Percentiles rank a stretch among this genome's conserved stretches.
These are phyloP conservation scores for Picochlorum sp. DNA, from an alignment of 139 green algal species.

Conservation along the genomic window DNA sequence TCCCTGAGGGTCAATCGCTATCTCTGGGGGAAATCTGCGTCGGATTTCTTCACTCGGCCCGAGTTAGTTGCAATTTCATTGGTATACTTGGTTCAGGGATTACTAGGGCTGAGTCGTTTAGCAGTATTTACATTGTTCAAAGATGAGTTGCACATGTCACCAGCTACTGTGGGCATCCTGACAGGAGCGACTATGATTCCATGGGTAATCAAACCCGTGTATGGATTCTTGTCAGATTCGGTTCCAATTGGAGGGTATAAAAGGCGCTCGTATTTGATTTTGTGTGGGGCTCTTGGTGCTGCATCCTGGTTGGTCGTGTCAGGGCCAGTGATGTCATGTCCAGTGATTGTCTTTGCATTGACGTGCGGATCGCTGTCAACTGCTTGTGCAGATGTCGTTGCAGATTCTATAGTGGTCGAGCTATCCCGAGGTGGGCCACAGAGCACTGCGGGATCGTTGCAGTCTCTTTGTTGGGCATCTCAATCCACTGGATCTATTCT, in stretches of 20 bases:
- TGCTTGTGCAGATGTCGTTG: conserved; percentile 86
- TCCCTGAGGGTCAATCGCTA: not conserved
- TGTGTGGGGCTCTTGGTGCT: conserved; percentile 60
- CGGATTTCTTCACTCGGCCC: not conserved
- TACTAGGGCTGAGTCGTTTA: conserved; percentile 79
- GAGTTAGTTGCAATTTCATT: conserved; percentile 12
- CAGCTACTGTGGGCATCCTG: conserved; percentile 56
- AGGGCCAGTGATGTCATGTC: conserved; percentile 33
- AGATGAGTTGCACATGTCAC: conserved; percentile 76
- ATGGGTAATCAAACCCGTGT: conserved; percentile 87
- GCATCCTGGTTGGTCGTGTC: conserved; percentile 59
- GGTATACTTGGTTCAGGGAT: conserved; percentile 96
- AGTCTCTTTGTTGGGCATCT: conserved; percentile 89
- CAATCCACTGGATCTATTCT: conserved; percentile 69
- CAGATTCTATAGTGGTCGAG: conserved; percentile 96
- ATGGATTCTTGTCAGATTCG: conserved; percentile 85
- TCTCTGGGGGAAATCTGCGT: not conserved
- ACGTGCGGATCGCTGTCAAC: conserved; percentile 52
- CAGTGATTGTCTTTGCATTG: conserved; percentile 45
- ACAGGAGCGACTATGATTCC: not conserved
- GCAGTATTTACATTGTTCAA: conserved; percentile 89
- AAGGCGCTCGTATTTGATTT: conserved; percentile 73
- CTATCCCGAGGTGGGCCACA: conserved; percentile 44
- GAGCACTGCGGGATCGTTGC: conserved; percentile 69
- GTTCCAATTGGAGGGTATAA: conserved; percentile 91